phyloP scores from a whole-genome alignment of 768 basidiomycete genomes.

The Xerocomellus intermedius region DNA sequence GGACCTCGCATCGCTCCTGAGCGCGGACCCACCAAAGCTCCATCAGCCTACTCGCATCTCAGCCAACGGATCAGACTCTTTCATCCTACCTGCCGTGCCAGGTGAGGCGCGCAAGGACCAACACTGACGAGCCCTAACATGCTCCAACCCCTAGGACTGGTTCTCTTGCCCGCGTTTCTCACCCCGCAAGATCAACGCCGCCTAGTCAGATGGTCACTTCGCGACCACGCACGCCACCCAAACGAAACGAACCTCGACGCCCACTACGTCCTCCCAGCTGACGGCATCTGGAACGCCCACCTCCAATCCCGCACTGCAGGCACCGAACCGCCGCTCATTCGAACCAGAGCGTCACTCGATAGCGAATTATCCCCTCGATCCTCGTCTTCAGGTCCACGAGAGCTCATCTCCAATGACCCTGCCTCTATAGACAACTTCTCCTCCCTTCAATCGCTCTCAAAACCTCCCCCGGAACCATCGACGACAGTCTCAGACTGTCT shows the following conservation, averaged over 20 bases:
- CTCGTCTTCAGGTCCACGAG: constrained; percentile 50
- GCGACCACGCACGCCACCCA: constrained; percentile 70
- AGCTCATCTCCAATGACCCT: constrained; percentile 71
- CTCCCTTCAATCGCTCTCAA: constrained; percentile 51
- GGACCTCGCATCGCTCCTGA: constrained; percentile 53
- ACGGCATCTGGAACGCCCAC: constrained; percentile 76
- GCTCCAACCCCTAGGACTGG: constrained; percentile 60
- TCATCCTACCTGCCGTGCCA: constrained; percentile 37
- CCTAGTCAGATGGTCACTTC: constrained; percentile 71
- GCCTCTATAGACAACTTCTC: constrained; percentile 56
- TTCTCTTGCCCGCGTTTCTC: constrained; percentile 78
- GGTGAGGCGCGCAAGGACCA: constrained; percentile 25
- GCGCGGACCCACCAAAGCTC: constrained; percentile 5
- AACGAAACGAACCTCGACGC: constrained; percentile 90
- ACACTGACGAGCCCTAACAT: not conserved
- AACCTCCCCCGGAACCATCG: constrained; percentile 66
- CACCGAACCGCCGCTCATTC: constrained; percentile 41
- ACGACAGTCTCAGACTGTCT: constrained; percentile 48
- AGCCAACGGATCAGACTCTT: not conserved
- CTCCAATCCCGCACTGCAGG: constrained; percentile 32
- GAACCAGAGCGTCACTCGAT: constrained; percentile 34
- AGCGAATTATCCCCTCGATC: not conserved
- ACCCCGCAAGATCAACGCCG: constrained; percentile 59
- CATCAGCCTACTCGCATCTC: constrained; percentile 6
- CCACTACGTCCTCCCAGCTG: constrained; percentile 74